phyloP scores from a whole-genome alignment of 441 rosid species.

The Francoa sonchifolia region DNA sequence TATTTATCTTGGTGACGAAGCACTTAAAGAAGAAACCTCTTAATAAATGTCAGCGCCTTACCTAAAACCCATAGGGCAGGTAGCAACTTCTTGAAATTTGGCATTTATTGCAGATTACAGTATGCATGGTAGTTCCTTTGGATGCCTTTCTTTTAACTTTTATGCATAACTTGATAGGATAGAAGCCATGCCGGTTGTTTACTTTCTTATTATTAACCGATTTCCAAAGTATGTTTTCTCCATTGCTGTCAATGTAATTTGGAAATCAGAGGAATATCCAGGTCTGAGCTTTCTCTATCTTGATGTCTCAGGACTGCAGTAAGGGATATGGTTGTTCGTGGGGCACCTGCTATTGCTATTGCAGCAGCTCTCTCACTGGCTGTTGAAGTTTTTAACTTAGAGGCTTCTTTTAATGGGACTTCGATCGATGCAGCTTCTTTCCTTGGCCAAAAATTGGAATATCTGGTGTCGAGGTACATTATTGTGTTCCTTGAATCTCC shows the following conservation, averaged over 20 bases:
- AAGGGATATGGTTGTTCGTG: constrained; percentile 90
- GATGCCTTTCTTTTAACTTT: no score
- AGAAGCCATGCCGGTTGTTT: no score
- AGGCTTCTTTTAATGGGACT: constrained; percentile 39
- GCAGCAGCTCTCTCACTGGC: constrained; percentile 88
- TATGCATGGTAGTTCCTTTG: no score
- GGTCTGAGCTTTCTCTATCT: background rate
- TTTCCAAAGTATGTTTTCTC: background rate
- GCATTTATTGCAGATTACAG: no score
- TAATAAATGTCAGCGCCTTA: no score
- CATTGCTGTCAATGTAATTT: background rate
- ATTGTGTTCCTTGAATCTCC: background rate
- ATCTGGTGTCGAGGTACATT: constrained; percentile 89
- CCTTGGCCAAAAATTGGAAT: constrained; percentile 46
- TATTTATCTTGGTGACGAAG: background rate
- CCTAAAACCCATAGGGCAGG: no score
- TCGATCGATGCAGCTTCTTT: constrained; percentile 45
- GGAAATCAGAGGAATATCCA: background rate
- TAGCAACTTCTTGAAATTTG: no score
- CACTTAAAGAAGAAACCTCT: no score
- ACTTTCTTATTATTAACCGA: no score
- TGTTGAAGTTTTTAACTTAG: constrained; percentile 54
- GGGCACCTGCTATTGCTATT: constrained; percentile 96
- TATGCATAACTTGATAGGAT: no score
- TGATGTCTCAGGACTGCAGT: constrained; percentile 54